These are phyloP conservation scores for Epicoccum sorghinum DNA, from an alignment of 2,329 filamentous ascomycete genomes.

Conservation along the genomic window DNA sequence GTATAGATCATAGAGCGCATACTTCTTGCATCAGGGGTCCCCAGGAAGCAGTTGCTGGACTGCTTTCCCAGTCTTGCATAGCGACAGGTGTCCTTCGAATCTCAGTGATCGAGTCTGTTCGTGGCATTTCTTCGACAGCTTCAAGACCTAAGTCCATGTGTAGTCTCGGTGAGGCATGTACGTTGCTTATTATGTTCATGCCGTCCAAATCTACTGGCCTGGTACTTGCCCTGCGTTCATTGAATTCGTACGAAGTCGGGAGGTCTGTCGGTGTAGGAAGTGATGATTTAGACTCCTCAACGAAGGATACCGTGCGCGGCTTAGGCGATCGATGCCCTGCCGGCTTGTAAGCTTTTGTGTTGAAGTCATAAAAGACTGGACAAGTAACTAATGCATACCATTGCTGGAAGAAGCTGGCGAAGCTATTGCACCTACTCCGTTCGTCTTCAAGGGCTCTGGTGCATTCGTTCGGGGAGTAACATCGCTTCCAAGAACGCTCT, in stretches of 20 bases:
- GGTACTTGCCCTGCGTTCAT: constrained; percentile 8
- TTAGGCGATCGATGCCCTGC: constrained; percentile 35
- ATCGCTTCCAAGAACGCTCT: constrained; percentile 37
- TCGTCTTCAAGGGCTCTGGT: constrained; percentile 3
- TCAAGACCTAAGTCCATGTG: constrained; percentile 24
- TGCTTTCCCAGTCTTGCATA: constrained; percentile 22
- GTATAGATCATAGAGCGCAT: neutral
- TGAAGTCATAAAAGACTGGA: constrained; percentile 1
- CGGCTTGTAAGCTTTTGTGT: constrained; percentile 30
- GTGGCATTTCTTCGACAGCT: constrained; percentile 19
- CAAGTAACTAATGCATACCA: constrained; percentile 29
- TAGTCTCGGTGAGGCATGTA: constrained; percentile 4
- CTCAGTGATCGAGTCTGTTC: constrained; percentile 15
- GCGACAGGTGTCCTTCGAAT: constrained; percentile 20
- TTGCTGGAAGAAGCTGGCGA: constrained; percentile 30
- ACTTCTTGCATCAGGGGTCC: constrained; percentile 39
- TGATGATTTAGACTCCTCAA: constrained; percentile 22
- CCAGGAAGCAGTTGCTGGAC: constrained; percentile 33
- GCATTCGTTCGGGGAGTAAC: constrained; percentile 21
- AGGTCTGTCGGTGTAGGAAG: constrained; percentile 17
- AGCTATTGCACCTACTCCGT: constrained; percentile 12
- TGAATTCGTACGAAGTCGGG: constrained; percentile 22
- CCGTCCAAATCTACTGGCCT: constrained; percentile 39
- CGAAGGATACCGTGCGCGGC: constrained; percentile 23
- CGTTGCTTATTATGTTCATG: constrained; percentile 35